A percentile compares a stretch with the other conserved stretches of the same genome.
phyloP scores from a whole-genome alignment of 164 flowering plant genomes.

The Vitis riparia region DNA sequence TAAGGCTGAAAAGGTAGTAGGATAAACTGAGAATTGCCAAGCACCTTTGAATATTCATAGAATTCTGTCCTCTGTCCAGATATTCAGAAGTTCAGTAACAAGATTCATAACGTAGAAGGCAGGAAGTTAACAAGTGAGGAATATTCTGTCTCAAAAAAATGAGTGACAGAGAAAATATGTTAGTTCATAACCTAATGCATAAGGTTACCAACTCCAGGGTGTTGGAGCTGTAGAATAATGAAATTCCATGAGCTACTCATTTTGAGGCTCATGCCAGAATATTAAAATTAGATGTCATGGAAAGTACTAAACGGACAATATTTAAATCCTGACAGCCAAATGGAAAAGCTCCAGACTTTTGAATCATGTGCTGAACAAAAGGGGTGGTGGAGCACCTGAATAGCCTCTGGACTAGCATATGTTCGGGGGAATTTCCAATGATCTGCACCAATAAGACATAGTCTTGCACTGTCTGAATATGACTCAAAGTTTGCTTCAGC shows the following conservation, averaged over 20 bases:
- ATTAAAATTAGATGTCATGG: background rate
- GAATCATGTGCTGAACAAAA: background rate
- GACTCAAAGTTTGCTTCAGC: slow-evolving; percentile 93
- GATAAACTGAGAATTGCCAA: slow-evolving; percentile 73
- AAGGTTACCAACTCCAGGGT: background rate
- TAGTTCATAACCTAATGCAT: background rate
- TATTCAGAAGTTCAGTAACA: slow-evolving; percentile 8
- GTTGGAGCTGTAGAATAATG: background rate
- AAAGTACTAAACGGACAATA: no score
- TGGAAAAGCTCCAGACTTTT: no score
- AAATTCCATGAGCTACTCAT: background rate
- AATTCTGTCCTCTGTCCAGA: slow-evolving; percentile 70
- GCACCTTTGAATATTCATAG: slow-evolving; percentile 66
- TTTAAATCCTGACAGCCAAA: no score
- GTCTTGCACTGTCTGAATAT: slow-evolving; percentile 85
- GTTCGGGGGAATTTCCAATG: slow-evolving; percentile 87
- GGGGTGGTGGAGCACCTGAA: slow-evolving; percentile 47
- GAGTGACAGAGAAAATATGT: background rate
- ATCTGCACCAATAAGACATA: slow-evolving; percentile 95
- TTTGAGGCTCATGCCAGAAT: background rate
- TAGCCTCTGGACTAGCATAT: slow-evolving; percentile 77
- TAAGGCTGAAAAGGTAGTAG: slow-evolving; percentile 76
- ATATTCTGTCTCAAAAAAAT: background rate
- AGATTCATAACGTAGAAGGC: background rate
- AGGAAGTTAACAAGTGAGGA: background rate